phyloP scores from a whole-genome alignment of 2,329 filamentous ascomycete species.

The Ophiostoma sp. region DNA sequence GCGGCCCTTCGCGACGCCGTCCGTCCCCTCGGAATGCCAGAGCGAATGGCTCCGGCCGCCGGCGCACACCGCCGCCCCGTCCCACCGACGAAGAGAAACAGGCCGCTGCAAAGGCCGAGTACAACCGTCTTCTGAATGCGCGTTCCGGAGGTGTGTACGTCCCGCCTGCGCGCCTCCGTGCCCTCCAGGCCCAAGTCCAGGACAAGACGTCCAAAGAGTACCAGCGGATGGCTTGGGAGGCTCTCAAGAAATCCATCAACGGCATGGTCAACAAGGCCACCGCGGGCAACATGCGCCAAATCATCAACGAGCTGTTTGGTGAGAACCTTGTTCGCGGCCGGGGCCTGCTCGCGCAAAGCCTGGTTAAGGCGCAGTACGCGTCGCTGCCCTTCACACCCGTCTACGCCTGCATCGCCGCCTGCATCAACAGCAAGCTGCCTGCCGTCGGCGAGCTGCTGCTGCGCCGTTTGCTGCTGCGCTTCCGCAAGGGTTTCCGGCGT shows the following conservation, averaged over 20 bases:
- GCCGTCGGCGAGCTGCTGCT: conserved; percentile 88
- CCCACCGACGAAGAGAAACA: conserved; percentile 78
- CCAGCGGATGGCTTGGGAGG: conserved; percentile 98
- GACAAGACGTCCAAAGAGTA: conserved; percentile 96
- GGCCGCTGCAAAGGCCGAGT: conserved; percentile 82
- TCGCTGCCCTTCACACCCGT: conserved; percentile 95
- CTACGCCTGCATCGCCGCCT: conserved; percentile 90
- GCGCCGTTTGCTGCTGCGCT: conserved; percentile 80
- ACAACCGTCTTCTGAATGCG: conserved; percentile 86
- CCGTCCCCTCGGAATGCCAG: conserved; percentile 5
- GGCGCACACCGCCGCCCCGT: conserved; percentile 33
- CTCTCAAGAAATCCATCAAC: conserved; percentile 97
- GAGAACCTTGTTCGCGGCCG: conserved; percentile 91
- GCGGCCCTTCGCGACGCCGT: conserved; percentile 16
- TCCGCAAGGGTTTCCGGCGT: conserved; percentile 89
- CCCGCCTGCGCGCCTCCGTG: conserved; percentile 81
- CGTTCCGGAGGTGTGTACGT: conserved; percentile 96
- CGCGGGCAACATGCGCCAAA: conserved; percentile 94
- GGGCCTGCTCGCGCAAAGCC: conserved; percentile 87
- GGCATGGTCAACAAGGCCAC: conserved; percentile 99
- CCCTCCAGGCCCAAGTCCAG: conserved; percentile 92
- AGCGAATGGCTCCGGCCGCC: conserved; percentile 27
- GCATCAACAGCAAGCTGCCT: conserved; percentile 95
- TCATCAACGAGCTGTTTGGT: conserved; percentile 90
- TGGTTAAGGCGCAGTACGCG: conserved; percentile 97